Percentiles rank a stretch among this genome's conserved stretches.
phyloP scores from a whole-genome alignment of 495 filamentous ascomycete species.

The Penicillium alfredii region DNA sequence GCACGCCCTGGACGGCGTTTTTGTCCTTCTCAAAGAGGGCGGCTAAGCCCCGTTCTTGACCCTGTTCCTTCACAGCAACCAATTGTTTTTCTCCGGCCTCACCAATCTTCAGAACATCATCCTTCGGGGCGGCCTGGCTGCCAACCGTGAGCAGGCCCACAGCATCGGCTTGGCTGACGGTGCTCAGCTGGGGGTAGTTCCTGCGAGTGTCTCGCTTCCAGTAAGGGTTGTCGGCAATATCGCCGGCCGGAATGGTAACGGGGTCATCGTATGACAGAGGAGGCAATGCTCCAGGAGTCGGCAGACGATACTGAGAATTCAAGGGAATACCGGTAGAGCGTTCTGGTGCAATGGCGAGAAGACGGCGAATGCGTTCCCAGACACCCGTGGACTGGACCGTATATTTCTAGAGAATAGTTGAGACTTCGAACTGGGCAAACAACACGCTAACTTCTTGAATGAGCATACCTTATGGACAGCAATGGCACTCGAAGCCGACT shows the following conservation, averaged over 20 bases:
- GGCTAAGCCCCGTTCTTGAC: slow-evolving; percentile 62
- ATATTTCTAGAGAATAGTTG: slow-evolving; percentile 69
- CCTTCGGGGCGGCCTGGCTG: slow-evolving; percentile 71
- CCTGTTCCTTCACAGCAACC: slow-evolving; percentile 72
- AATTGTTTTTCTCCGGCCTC: slow-evolving; percentile 78
- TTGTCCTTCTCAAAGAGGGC: slow-evolving; percentile 66
- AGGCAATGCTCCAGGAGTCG: slow-evolving; percentile 72
- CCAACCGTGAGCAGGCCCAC: slow-evolving; percentile 82
- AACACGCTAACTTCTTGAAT: not conserved
- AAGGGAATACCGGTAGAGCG: slow-evolving; percentile 88
- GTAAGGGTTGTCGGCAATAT: slow-evolving; percentile 96
- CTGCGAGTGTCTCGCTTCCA: slow-evolving; percentile 91
- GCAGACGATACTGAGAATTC: slow-evolving; percentile 88
- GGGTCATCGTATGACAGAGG: slow-evolving; percentile 81
- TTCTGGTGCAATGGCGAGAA: slow-evolving; percentile 76
- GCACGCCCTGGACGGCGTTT: slow-evolving; percentile 55
- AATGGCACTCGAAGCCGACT: slow-evolving; percentile 37
- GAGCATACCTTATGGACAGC: slow-evolving; percentile 33
- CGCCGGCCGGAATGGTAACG: slow-evolving; percentile 83
- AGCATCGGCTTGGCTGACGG: slow-evolving; percentile 77
- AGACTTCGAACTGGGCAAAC: not conserved
- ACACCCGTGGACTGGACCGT: slow-evolving; percentile 87
- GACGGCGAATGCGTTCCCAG: slow-evolving; percentile 76
- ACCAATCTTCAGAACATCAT: slow-evolving; percentile 69
- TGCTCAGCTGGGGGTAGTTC: slow-evolving; percentile 74